Evolutionary conservation across 2,329 filamentous ascomycete genomes (phyloP).

Genomic region (Cytospora mali): DNA sequence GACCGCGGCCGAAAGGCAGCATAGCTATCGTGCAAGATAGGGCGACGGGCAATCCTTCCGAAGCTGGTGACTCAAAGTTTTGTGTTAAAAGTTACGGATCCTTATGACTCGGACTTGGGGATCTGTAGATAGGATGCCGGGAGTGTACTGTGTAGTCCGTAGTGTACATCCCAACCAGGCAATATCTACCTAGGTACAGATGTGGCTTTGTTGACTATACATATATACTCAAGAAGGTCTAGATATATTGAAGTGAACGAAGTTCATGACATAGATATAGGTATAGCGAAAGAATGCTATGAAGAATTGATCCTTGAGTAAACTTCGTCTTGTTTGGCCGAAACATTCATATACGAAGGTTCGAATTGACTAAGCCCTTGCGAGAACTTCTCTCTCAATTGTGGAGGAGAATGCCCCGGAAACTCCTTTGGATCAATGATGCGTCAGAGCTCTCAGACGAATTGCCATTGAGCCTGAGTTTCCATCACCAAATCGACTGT

Average conservation of each 20-base stretch:
- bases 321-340: background rate
- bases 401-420: background rate
- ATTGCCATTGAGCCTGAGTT: background rate
- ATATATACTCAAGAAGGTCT: too few species aligned
- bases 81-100: conserved; percentile 1
- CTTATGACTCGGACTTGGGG: conserved; percentile 1
- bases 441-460: background rate
- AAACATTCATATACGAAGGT: background rate
- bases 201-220: background rate
- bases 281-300: background rate
- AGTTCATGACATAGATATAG: background rate
- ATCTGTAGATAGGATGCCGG: background rate
- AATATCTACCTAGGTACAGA: background rate
- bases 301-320: background rate
- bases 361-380: background rate
- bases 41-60: background rate
- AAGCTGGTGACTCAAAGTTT: background rate
- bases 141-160: background rate
- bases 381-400: background rate
- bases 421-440: too few species aligned
- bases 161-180: background rate
- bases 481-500: conserved; percentile 14
- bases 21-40: background rate
- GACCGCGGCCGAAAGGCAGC: background rate
- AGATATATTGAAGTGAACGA: too few species aligned